Evolutionary conservation across 106 monocot genomes (phyloP).

Genomic region (Narthecium ossifragum): DNA sequence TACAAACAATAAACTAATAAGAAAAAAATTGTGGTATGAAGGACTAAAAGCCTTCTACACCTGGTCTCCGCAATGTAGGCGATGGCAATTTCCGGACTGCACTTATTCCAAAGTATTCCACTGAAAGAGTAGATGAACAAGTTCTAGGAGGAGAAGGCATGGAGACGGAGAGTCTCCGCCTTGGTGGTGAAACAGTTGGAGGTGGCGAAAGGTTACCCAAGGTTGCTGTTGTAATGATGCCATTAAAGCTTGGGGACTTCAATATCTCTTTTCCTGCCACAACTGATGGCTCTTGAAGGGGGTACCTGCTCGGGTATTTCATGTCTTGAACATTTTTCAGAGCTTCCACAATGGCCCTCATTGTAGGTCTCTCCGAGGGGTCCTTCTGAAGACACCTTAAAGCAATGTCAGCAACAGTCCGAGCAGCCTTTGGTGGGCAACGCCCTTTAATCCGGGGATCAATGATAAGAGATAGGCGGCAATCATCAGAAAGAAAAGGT

Average conservation of each 20-base stretch:
- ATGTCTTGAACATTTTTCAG: constrained; percentile 63
- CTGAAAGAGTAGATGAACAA: constrained; percentile 52
- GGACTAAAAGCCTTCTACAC: constrained; percentile 70
- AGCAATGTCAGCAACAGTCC: constrained; percentile 63
- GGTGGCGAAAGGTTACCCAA: constrained; percentile 22
- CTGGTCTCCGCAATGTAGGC: constrained; percentile 21
- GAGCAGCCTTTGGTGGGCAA: constrained; percentile 60
- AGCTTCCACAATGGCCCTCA: constrained; percentile 59
- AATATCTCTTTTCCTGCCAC: constrained; percentile 42
- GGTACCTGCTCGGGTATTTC: constrained; percentile 51
- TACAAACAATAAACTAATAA: too few relatives aligned
- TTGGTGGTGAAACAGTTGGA: constrained; percentile 28
- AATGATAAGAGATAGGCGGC: constrained; percentile 74
- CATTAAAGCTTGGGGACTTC: constrained; percentile 69
- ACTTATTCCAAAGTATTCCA: constrained; percentile 29
- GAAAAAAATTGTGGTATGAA: constrained; percentile 14
- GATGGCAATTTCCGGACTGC: constrained; percentile 25
- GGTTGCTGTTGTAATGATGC: constrained; percentile 14
- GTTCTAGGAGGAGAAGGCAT: constrained; percentile 26
- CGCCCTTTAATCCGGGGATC: constrained; percentile 81
- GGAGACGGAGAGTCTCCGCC: constrained; percentile 31
- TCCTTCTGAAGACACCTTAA: constrained; percentile 68
- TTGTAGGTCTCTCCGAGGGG: constrained; percentile 78
- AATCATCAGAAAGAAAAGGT: constrained; percentile 76
- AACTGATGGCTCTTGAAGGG: constrained; percentile 63